Percentiles rank a stretch among this genome's conserved stretches.
Evolutionary conservation across 352 stramenopile species (phyloP).

Genomic region (Thraustochytrium sp.): DNA sequence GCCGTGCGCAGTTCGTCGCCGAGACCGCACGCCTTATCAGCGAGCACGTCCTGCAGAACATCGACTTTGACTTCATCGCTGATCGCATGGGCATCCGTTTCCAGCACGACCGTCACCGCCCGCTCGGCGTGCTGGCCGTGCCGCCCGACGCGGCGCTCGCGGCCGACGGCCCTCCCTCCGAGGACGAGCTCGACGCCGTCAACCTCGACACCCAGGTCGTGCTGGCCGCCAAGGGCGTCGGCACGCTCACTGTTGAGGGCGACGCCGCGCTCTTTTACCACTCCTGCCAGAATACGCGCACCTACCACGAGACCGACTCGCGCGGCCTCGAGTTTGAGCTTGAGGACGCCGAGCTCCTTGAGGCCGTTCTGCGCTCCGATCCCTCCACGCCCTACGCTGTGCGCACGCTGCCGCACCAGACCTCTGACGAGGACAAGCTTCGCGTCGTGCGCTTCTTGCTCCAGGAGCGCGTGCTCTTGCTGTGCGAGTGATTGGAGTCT

Average conservation of each 20-base stretch:
- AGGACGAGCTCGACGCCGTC: constrained; percentile 22
- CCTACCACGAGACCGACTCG: constrained; percentile 26
- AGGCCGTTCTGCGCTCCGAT: constrained; percentile 28
- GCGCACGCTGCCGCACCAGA: not conserved
- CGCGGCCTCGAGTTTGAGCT: constrained; percentile 40
- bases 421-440: constrained; percentile 22
- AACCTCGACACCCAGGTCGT: not conserved
- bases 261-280: constrained; percentile 26
- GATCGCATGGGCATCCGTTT: constrained; percentile 76
- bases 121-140: constrained; percentile 42
- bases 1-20: constrained; percentile 57
- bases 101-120: constrained; percentile 66
- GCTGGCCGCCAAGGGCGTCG: not conserved
- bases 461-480: not conserved
- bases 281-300: constrained; percentile 10
- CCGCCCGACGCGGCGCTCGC: not conserved
- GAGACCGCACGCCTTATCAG: constrained; percentile 55
- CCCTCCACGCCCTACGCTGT: not conserved
- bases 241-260: constrained; percentile 32
- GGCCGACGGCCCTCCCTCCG: not conserved
- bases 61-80: constrained; percentile 65
- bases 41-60: constrained; percentile 36
- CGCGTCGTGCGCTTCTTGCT: constrained; percentile 35
- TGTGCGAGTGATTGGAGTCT: not conserved
- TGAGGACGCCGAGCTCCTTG: constrained; percentile 34